A percentile compares a stretch with the other conserved stretches of the same genome.
These are phyloP conservation scores for Mucor saturninus DNA, from an alignment of 371 early-diverging fungal genomes.

Conservation along the genomic window DNA sequence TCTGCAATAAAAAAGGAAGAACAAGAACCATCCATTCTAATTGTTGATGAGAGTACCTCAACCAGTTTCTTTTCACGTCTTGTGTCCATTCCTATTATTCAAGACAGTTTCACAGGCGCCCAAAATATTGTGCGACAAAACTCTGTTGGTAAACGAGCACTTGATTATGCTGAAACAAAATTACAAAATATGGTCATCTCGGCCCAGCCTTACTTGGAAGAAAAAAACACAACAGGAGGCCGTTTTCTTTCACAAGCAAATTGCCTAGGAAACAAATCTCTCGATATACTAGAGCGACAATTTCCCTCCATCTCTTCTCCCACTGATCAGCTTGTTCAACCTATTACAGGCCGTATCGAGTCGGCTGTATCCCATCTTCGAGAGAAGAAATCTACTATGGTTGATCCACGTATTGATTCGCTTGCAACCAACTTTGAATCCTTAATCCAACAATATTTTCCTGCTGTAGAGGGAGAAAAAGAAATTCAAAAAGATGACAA, in stretches of 20 bases:
- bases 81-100: conserved; percentile 29
- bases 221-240: not conserved
- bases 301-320: conserved; percentile 25
- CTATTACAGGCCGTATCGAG: conserved; percentile 17
- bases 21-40: not conserved
- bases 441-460: conserved; percentile 27
- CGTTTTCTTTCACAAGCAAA: conserved; percentile 17
- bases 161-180: conserved; percentile 31
- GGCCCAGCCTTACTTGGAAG: conserved; percentile 15
- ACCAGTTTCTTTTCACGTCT: conserved; percentile 23
- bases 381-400: conserved; percentile 3
- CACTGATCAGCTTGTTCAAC: conserved; percentile 25
- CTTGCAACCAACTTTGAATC: conserved; percentile 17
- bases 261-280: conserved; percentile 24
- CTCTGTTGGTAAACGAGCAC: conserved; percentile 25
- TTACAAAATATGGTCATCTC: conserved; percentile 10
- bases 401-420: conserved; percentile 22
- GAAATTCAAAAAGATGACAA: not conserved
- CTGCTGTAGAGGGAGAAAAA: conserved; percentile 8
- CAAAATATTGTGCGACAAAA: conserved; percentile 28
- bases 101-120: conserved; percentile 25
- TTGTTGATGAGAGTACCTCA: not conserved
- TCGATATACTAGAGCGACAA: conserved; percentile 23
- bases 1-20: not conserved
- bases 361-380: conserved; percentile 5